These are phyloP conservation scores for Hsuehochloa calcarea DNA, from an alignment of 176 grass and related monocot species.

Conservation along the genomic window DNA sequence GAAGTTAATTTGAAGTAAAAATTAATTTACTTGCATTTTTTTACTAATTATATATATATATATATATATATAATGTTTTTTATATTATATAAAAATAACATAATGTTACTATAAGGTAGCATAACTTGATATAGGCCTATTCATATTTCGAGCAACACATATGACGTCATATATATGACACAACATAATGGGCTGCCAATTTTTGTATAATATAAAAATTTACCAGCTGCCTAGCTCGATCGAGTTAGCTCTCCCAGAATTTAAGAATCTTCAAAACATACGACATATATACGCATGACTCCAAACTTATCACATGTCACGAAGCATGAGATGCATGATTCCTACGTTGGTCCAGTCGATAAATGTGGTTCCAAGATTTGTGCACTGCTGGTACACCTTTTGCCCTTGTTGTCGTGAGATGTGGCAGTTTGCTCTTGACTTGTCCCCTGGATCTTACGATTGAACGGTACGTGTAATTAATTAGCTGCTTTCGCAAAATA, in stretches of 20 bases:
- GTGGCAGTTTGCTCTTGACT: conserved; percentile 18
- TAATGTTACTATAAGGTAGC: no score
- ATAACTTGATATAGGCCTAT: no score
- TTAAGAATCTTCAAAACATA: not conserved
- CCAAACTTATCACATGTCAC: conserved; percentile 7
- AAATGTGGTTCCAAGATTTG: conserved; percentile 17
- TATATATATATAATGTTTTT: no score
- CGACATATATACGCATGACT: not conserved
- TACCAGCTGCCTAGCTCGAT: not conserved
- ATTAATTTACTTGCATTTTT: no score
- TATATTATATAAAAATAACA: no score
- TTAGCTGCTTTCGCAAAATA: not conserved
- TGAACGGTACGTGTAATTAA: not conserved
- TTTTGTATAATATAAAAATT: no score
- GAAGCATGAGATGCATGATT: not conserved
- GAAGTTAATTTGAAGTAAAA: no score
- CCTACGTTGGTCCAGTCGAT: not conserved
- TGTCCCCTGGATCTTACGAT: not conserved
- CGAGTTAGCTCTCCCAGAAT: not conserved
- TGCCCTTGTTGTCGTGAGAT: not conserved
- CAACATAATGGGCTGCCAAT: no score
- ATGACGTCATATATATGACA: no score
- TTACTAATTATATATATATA: no score
- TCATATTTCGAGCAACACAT: no score
- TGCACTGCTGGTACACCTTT: not conserved